phyloP scores from a whole-genome alignment of 495 filamentous ascomycete species.

The Talaromyces liani region DNA sequence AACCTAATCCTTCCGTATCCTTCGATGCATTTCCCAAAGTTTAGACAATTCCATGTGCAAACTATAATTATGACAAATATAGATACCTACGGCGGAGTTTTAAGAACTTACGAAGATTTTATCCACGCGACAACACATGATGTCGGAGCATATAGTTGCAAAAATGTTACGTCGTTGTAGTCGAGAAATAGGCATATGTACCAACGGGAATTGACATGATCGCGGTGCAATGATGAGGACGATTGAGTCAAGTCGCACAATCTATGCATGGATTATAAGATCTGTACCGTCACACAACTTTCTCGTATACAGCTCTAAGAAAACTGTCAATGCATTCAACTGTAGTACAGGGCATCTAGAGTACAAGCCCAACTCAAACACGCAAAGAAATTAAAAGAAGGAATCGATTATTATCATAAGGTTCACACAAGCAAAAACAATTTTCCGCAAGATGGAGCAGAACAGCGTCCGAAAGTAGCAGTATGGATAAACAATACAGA shows the following conservation, averaged over 20 bases:
- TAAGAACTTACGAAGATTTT: not conserved
- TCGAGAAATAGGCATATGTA: not conserved
- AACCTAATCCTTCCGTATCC: not conserved
- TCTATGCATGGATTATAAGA: not conserved
- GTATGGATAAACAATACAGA: slow-evolving; percentile 23
- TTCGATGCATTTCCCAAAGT: not conserved
- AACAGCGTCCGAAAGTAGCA: slow-evolving; percentile 5
- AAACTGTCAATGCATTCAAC: not conserved
- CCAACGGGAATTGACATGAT: not conserved
- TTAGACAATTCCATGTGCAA: not conserved
- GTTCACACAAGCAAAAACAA: slow-evolving; percentile 14
- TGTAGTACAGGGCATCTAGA: not conserved
- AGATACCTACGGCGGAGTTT: not conserved
- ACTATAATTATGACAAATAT: not conserved
- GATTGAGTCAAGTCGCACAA: not conserved
- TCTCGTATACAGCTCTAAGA: not conserved
- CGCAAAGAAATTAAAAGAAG: slow-evolving; percentile 24
- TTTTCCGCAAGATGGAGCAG: slow-evolving; percentile 7
- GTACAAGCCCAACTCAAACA: not conserved
- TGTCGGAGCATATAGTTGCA: too few relatives aligned
- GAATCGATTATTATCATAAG: slow-evolving; percentile 45
- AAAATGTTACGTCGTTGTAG: not conserved
- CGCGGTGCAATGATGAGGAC: not conserved
- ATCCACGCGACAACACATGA: not conserved
- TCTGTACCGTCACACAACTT: not conserved